Evolutionary conservation across 768 basidiomycete species (phyloP).

Genomic region (Dictyophora rubrovolvata): DNA sequence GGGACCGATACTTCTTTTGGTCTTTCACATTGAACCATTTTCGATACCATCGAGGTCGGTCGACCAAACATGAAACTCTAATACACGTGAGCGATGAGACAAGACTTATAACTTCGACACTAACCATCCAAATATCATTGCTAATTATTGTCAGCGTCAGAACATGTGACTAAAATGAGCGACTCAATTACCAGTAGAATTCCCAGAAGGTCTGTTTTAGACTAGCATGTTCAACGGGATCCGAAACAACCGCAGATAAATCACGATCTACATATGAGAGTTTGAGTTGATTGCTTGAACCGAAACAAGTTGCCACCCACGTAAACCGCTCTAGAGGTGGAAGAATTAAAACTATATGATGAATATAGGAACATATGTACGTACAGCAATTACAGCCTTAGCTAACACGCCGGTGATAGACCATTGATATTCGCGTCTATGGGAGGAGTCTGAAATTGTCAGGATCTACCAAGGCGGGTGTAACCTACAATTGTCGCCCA

Average conservation of each 20-base stretch:
- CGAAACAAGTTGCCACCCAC: not conserved
- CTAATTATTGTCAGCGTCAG: not conserved
- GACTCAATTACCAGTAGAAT: not conserved
- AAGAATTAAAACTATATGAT: not conserved
- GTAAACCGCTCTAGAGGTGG: not conserved
- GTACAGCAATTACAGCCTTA: slow-evolving; percentile 1
- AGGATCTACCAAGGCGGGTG: not conserved
- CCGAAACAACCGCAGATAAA: not conserved
- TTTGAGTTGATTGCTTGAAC: not conserved
- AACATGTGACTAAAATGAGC: not conserved
- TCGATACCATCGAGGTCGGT: slow-evolving; percentile 5
- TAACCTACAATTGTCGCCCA: slow-evolving; percentile 4
- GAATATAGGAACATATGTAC: not conserved
- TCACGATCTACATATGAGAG: slow-evolving; percentile 1
- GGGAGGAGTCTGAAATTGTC: not conserved
- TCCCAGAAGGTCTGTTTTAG: slow-evolving; percentile 9
- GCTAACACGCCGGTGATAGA: not conserved
- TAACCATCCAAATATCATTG: slow-evolving; percentile 6
- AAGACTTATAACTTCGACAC: not conserved
- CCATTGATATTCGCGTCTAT: slow-evolving; percentile 6
- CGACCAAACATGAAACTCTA: slow-evolving; percentile 10
- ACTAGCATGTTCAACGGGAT: not conserved
- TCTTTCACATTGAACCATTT: not conserved
- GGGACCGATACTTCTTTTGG: not conserved
- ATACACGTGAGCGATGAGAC: not conserved